phyloP scores from a whole-genome alignment of 2,329 filamentous ascomycete species.

The Sphaceloma murrayae region DNA sequence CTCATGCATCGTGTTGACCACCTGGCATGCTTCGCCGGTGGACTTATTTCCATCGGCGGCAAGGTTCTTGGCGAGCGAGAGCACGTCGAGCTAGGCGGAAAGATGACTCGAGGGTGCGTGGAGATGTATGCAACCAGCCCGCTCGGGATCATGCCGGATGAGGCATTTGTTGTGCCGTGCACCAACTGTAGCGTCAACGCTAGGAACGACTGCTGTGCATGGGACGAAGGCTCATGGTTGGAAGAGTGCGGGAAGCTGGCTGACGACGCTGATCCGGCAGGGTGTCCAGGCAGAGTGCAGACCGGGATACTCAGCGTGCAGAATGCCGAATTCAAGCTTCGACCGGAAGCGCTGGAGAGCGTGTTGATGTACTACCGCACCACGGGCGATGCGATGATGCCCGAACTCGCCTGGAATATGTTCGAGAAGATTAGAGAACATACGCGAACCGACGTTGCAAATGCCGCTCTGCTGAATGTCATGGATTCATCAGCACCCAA shows the following conservation, averaged over 20 bases:
- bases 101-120: slow-evolving; percentile 54
- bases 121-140: slow-evolving; percentile 51
- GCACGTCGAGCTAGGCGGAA: slow-evolving; percentile 48
- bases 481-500: slow-evolving; percentile 34
- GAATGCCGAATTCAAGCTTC: slow-evolving; percentile 54
- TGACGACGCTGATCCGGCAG: slow-evolving; percentile 21
- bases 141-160: slow-evolving; percentile 54
- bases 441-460: slow-evolving; percentile 53
- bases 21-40: slow-evolving; percentile 60
- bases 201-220: slow-evolving; percentile 39
- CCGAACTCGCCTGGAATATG: slow-evolving; percentile 65
- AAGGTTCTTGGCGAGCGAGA: slow-evolving; percentile 47
- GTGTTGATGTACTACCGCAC: slow-evolving; percentile 70
- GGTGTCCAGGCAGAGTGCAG: slow-evolving; percentile 39
- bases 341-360: slow-evolving; percentile 71
- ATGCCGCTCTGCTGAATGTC: slow-evolving; percentile 59
- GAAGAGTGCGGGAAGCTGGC: slow-evolving; percentile 24
- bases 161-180: slow-evolving; percentile 42
- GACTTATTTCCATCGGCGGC: slow-evolving; percentile 58
- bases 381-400: slow-evolving; percentile 56
- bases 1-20: slow-evolving; percentile 45
- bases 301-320: slow-evolving; percentile 47
- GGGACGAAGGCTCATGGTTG: slow-evolving; percentile 33
- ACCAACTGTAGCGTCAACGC: slow-evolving; percentile 28
- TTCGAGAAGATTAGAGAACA: slow-evolving; percentile 53